Conservation (phyloP, 345 rosid genomes). For the Dovyalis caffra region DNA sequence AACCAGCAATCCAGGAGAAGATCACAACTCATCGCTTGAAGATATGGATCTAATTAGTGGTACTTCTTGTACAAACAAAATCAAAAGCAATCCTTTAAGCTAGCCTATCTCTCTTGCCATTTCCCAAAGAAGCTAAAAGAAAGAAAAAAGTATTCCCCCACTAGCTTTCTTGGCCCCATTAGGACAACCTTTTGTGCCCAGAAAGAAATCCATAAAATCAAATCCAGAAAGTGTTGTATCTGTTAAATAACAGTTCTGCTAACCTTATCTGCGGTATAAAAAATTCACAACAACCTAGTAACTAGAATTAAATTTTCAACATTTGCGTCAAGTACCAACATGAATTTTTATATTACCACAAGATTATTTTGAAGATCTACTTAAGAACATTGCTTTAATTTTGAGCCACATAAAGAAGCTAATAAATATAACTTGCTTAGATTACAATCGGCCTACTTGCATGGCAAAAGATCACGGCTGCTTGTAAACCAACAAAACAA, state of each 20-base stretch:
- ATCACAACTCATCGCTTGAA: background rate
- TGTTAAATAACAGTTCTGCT: background rate
- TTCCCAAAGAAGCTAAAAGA: background rate
- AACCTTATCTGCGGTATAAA: background rate
- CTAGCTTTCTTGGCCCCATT: conserved; percentile 3
- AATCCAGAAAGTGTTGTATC: background rate
- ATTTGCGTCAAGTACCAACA: background rate
- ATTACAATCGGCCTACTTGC: conserved; percentile 16
- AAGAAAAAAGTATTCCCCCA: conserved; percentile 5
- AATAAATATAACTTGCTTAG: conserved; percentile 8
- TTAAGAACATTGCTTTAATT: conserved; percentile 18
- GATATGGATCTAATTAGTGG: conserved; percentile 30
- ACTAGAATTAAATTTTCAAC: background rate
- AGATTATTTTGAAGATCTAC: conserved; percentile 19
- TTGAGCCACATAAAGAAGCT: conserved; percentile 13
- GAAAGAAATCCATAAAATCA: background rate
- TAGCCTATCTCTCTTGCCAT: conserved; percentile 13
- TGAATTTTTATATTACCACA: conserved; percentile 5
- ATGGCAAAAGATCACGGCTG: conserved; percentile 5
- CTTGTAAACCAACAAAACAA: conserved; percentile 1
- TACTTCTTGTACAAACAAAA: conserved; percentile 1
- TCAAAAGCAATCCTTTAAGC: conserved; percentile 9
- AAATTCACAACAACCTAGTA: background rate
- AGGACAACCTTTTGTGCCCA: background rate
- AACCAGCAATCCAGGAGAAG: too few relatives aligned